A percentile compares a stretch with the other conserved stretches of the same genome.
Evolutionary conservation across 192 early-diverging fungal species (phyloP).

Genomic region (Rhizophagus sp.): DNA sequence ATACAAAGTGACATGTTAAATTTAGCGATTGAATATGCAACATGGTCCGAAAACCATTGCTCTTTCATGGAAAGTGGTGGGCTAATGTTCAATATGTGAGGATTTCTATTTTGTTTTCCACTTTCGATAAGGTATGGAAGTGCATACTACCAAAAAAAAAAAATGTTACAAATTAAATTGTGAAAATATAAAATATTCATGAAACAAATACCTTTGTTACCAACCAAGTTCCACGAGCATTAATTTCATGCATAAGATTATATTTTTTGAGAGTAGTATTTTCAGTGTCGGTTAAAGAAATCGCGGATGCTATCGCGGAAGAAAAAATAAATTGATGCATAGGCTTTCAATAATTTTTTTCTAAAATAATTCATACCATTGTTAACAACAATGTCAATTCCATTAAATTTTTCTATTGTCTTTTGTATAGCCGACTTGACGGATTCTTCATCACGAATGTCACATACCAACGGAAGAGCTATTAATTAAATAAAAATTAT

Average conservation of each 20-base stretch:
- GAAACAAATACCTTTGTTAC: slow-evolving; percentile 56
- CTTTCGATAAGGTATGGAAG: slow-evolving; percentile 69
- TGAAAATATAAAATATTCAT: not conserved
- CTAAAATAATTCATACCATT: slow-evolving; percentile 36
- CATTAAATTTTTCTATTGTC: slow-evolving; percentile 69
- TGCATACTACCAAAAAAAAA: slow-evolving; percentile 39
- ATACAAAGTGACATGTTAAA: slow-evolving; percentile 10
- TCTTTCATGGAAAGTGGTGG: slow-evolving; percentile 70
- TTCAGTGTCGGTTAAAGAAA: slow-evolving; percentile 64
- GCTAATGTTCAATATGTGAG: slow-evolving; percentile 72
- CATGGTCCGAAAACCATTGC: slow-evolving; percentile 70
- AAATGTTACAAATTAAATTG: not conserved
- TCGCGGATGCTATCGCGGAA: slow-evolving; percentile 60
- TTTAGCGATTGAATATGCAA: slow-evolving; percentile 39
- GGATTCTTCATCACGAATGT: slow-evolving; percentile 80
- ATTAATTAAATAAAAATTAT: not conserved
- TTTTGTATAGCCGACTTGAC: slow-evolving; percentile 66
- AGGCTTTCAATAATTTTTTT: not conserved
- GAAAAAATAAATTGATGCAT: not conserved
- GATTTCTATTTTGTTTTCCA: slow-evolving; percentile 52
- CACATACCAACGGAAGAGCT: slow-evolving; percentile 78
- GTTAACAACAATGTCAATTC: slow-evolving; percentile 84
- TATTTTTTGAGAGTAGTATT: slow-evolving; percentile 60
- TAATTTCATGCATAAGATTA: slow-evolving; percentile 77
- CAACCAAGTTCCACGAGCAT: slow-evolving; percentile 80